A percentile compares a stretch with the other conserved stretches of the same genome.
Evolutionary conservation across 2,329 filamentous ascomycete species (phyloP).

Genomic region (Exophiala sideris): DNA sequence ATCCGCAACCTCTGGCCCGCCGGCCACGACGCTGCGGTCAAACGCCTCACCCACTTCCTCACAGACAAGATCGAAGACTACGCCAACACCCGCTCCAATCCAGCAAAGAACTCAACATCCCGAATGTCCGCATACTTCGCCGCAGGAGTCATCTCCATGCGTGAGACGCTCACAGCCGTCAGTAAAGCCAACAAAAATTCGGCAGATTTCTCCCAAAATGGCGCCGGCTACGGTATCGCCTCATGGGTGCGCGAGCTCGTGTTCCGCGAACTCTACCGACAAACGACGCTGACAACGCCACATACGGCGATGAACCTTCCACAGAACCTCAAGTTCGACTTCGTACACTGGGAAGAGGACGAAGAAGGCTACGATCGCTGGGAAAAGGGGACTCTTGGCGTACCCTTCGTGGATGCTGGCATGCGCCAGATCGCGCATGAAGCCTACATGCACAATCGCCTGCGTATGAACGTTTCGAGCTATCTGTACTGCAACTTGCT

Average conservation of each 20-base stretch:
- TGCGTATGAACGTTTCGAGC: conserved; percentile 49
- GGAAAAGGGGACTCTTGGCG: conserved; percentile 46
- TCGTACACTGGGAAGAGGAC: conserved; percentile 51
- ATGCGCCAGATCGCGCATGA: conserved; percentile 51
- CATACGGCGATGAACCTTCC: conserved; percentile 51
- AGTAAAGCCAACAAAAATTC: conserved; percentile 41
- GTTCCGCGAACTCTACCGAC: conserved; percentile 51
- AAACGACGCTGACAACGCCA: conserved; percentile 45
- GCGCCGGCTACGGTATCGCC: conserved; percentile 37
- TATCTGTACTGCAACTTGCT: conserved; percentile 50
- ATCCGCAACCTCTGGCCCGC: conserved; percentile 39
- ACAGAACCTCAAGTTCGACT: conserved; percentile 52
- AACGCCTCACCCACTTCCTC: conserved; percentile 34
- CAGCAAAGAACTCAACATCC: conserved; percentile 35
- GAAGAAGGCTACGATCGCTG: conserved; percentile 50
- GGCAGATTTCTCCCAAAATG: conserved; percentile 42
- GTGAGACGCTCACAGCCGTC: conserved; percentile 43
- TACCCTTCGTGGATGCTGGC: conserved; percentile 51
- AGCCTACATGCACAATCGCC: conserved; percentile 52
- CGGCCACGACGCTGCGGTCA: conserved; percentile 33
- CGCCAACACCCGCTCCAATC: conserved; percentile 33
- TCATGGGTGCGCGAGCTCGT: conserved; percentile 52
- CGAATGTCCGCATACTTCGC: conserved; percentile 37
- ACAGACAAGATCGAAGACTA: conserved; percentile 34
- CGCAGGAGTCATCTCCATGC: conserved; percentile 41